Evolutionary conservation across 345 rosid genomes (phyloP).

Genomic region (Boechera divaricarpa): DNA sequence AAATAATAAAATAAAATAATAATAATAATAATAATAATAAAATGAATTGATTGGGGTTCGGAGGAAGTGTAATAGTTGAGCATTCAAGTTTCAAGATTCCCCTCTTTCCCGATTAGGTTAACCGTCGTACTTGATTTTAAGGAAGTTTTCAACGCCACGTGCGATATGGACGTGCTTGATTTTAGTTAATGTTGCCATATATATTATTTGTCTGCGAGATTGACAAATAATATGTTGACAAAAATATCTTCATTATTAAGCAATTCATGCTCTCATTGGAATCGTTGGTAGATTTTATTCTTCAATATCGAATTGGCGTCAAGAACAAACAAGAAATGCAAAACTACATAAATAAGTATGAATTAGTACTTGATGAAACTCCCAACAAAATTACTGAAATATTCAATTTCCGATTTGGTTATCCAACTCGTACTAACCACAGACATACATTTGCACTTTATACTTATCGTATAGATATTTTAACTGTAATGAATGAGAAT

Average conservation of each 20-base stretch:
- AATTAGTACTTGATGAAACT: not conserved
- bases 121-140: constrained; percentile 16
- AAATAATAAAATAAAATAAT: no score
- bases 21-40: no score
- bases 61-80: no score
- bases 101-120: constrained; percentile 15
- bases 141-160: constrained; percentile 30
- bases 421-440: constrained; percentile 19
- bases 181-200: not conserved
- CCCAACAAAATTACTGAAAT: not conserved
- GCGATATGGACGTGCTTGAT: constrained; percentile 11
- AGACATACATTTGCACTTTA: not conserved
- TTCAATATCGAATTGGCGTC: not conserved
- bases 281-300: not conserved
- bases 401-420: not conserved
- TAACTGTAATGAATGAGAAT: not conserved
- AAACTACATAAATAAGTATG: no score
- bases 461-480: not conserved
- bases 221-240: constrained; percentile 23
- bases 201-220: not conserved
- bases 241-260: constrained; percentile 23
- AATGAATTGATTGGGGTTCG: no score
- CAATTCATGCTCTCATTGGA: constrained; percentile 4
- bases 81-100: no score
- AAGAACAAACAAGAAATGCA: no score